phyloP scores from a whole-genome alignment of 495 filamentous ascomycete species.

The Xylaria palmicola region DNA sequence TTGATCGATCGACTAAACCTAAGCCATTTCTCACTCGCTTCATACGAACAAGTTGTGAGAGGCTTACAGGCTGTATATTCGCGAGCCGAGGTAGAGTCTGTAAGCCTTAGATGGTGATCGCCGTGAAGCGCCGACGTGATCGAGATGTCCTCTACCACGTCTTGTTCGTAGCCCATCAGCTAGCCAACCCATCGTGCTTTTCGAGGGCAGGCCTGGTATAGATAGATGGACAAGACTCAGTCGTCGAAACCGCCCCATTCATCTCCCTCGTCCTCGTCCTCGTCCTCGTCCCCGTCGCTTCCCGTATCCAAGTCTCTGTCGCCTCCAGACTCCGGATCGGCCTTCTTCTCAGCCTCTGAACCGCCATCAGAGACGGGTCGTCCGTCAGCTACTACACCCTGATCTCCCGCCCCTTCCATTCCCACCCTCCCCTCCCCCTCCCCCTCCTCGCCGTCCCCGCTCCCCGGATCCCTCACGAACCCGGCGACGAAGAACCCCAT shows the following conservation, averaged over 20 bases:
- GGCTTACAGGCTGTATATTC: too few relatives aligned
- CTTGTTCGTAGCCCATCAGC: neutral
- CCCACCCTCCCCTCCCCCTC: neutral
- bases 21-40: too few relatives aligned
- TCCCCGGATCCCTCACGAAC: conserved; percentile 34
- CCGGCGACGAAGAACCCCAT: conserved; percentile 48
- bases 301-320: neutral
- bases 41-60: too few relatives aligned
- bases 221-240: too few relatives aligned
- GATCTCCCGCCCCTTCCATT: neutral
- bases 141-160: too few relatives aligned
- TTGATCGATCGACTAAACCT: too few relatives aligned
- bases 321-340: neutral
- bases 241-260: conserved; percentile 54
- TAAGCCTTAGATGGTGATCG: too few relatives aligned
- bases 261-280: conserved; percentile 25
- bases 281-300: neutral
- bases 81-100: too few relatives aligned
- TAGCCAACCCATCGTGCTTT: neutral
- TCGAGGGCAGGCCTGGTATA: neutral
- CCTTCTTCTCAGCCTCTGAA: neutral
- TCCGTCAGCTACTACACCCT: neutral
- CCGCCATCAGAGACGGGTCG: neutral
- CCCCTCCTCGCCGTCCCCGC: neutral
- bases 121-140: too few relatives aligned